Evolutionary conservation across 1,284 basidiomycete species (phyloP), one percentile per base, ranked within the genome.

Genomic region (Sanghuangporus baumii): DNA sequence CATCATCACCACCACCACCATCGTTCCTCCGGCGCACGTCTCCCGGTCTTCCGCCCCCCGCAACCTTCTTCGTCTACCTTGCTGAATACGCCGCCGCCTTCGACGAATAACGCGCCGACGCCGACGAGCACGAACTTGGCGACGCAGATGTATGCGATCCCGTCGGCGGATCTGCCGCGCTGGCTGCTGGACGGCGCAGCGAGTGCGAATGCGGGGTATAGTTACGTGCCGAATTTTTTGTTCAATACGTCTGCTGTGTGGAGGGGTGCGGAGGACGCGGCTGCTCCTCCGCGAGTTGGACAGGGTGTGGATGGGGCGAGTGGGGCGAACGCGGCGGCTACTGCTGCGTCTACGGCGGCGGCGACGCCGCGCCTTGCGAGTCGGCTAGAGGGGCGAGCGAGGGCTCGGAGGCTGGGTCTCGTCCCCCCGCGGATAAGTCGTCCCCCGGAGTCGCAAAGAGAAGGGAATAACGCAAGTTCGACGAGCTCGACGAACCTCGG

Each of bases 1-100:
- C 43, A 46, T 14, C 43, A 18, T 6, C 69, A 70, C 62, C 62
- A 67, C 37, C 46, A 46, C 23, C 66, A 68, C n/a, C 58, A 23
- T 46, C 62, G 68, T 6, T 59, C 66, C 14, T 65, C 63, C 41
- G 59, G 37, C 59, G 18, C 52, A 20, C 72, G 52, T 36, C 57
- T 62, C 61, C 59, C 50, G 36, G 66, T 63, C 34, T 60, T 54
- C 51, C 43, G 43, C 9, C 43, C 43, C 20, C 43, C 43, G 20
- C 16, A 16, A 2, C 7, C 43, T 7, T 46, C 43, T 46, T 16
- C 12, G 20, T n/a, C 43, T n/a, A n/a, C 43, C 7, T 18, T 3
- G 26, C 26, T 31, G 26, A 31, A 31, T 31, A 31, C 26, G 26
- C 26, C 26, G 26, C 26, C 26, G 26, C 26, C 26, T 2, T 31